Base-by-base conservation (phyloP, 768 basidiomycete genomes). In the Tubosaeta sp. region DNA sequence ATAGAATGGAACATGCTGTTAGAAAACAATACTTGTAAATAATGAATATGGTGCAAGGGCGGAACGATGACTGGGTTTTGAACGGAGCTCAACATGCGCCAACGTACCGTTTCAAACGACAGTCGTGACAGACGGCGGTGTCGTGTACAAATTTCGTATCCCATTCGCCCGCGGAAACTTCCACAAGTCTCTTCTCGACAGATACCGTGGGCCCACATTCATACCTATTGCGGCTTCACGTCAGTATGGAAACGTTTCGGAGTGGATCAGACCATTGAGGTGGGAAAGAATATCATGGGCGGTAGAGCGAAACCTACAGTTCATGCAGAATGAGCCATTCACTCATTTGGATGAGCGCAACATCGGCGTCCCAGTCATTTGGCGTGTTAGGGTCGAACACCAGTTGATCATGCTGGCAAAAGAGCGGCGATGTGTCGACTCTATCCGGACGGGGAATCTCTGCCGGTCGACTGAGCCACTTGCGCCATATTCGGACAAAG, bases 341-440 rank as follows among this genome's bases (percentile, higher is more conserved):
- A 38, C 69, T 71, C 52, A 72, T 73, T 59, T 76, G 76, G 52
- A 90, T 77, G 38, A 89, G 67, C 12, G 76, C 71, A 39, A 83
- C 70, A 6, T 72, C 76, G 1, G 73, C 71, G 53, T 86, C 82
- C 48, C 84, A 62, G 59, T 90, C 88, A 25, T 73, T 71, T 3
- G 73, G 59, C 43, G 70, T 71, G 58, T 83, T 86, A 1, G 87
- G 83, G 66, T 93, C 88, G 44, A 91, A 71, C 13, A 72, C 65
- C 8, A 92, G 75, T 53, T 74, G 65, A 6, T 72, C 72, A 65
- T 93, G 91, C 51, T 78, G 70, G 67, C 91, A 93, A 44, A 90
- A 58, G 60, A 87, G 83, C 9, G 63, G 59, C 12, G 73, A 69
- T 57, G 83, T 90, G 64, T 89, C 81, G 31, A 91, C 62, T 6